Base-by-base conservation (phyloP, 2,329 filamentous ascomycete species). In the Curvularia eragrostidis region DNA sequence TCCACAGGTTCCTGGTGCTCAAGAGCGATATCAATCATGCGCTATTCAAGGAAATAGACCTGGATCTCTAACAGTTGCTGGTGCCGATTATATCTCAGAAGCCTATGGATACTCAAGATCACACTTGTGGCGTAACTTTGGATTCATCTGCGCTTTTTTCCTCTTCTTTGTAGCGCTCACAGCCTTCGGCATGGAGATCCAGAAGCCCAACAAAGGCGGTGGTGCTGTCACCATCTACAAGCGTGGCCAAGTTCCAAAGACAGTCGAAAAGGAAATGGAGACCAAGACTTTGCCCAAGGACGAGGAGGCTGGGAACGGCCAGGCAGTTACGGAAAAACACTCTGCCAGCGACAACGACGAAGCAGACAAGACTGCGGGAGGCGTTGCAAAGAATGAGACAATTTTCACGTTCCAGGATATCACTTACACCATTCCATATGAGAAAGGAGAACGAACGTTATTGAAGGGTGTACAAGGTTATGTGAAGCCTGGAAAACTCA, bases 401-500 rank as follows among this genome's bases (percentile, higher is more conserved):
- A 74, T 80, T 38, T 79, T 96, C 58, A 96, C 93, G 0, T 97
- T 92, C 90, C 90, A 94, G 73, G 83, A 90, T 63, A 86, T 97
- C 59, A 91, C 89, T 70, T 97, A 97, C 73, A 89, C 85, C 0
- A 89, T 93, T 58, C 78, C 80, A 10, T 81, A 79, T 26, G 71
- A 80, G 21, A 75, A 75, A 36, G 77, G 77, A 3, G 78, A 81
- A 44, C 71, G 80, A 13, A 73, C 72, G 3, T 73, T 89, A 4
- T 75, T 90, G 10, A 81, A 87, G 58, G 81, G 88, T 56, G 84
- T 90, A 4, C 82, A 86, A 63, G 93, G 93, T 19, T 97, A 91
- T 88, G 92, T 97, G 49, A 94, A 95, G 75, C 93, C 93, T 3
- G 93, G 93, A 48, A 96, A 91, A 12, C 78, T 96, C 52, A 97